These are phyloP conservation scores for Alopecurus myosuroides DNA, from an alignment of 176 grass and related monocot species.

Conservation along the genomic window DNA sequence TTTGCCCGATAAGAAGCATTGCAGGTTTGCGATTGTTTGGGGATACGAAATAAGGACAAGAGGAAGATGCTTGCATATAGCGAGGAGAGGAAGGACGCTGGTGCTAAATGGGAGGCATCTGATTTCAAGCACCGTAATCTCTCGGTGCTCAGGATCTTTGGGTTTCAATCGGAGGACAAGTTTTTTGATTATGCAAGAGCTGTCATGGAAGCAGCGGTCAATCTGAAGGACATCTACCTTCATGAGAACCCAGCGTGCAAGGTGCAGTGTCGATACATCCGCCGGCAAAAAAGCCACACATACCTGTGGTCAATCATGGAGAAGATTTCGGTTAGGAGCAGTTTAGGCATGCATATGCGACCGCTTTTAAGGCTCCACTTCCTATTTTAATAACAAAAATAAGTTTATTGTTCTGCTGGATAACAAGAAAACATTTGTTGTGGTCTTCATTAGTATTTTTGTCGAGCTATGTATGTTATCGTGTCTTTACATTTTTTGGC, in stretches of 20 bases:
- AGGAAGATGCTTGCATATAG: not conserved
- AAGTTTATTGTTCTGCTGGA: not conserved
- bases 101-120: not conserved
- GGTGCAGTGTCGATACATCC: not conserved
- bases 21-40: not conserved
- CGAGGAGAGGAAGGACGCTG: not conserved
- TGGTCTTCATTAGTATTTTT: too few relatives aligned
- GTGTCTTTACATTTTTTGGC: too few relatives aligned
- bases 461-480: too few relatives aligned
- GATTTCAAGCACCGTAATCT: not conserved
- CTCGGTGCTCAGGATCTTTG: not conserved
- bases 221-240: not conserved
- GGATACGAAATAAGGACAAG: not conserved
- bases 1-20: not conserved
- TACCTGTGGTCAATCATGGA: not conserved
- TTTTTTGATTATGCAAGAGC: not conserved
- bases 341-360: not conserved
- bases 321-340: not conserved
- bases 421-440: too few relatives aligned
- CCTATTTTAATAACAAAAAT: not conserved
- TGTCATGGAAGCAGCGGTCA: not conserved
- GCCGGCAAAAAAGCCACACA: not conserved
- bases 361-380: not conserved
- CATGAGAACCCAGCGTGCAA: not conserved
- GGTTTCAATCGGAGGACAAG: not conserved